Conservation (phyloP, 208 protist genomes). For the Acanthamoeba lenticulata region DNA sequence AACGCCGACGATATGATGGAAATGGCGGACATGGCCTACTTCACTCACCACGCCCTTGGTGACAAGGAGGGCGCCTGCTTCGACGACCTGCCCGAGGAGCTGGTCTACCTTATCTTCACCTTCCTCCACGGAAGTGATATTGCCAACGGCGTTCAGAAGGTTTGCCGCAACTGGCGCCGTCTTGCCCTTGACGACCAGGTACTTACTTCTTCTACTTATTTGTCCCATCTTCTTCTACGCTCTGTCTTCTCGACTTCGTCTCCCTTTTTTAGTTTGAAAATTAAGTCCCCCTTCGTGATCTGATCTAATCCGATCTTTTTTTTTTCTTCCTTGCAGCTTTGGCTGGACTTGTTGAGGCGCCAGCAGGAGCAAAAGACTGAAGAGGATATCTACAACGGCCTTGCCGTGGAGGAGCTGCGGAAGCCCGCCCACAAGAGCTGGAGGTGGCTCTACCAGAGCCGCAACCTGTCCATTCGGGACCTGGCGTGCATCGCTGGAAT, state of each 20-base stretch:
- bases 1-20: constrained; percentile 8
- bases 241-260: neutral
- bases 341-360: neutral
- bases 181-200: constrained; percentile 59
- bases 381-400: no score
- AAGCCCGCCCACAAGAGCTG: constrained; percentile 64
- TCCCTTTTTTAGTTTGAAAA: neutral
- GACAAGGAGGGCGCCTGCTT: neutral
- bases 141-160: constrained; percentile 43
- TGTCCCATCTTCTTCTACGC: neutral
- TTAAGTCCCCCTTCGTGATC: no score
- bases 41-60: neutral
- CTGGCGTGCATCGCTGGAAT: neutral
- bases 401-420: neutral
- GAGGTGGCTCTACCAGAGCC: constrained; percentile 62
- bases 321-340: no score
- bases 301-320: no score
- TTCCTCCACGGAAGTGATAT: constrained; percentile 63
- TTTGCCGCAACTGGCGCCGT: constrained; percentile 19
- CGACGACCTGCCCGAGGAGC: constrained; percentile 60
- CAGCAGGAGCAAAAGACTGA: neutral
- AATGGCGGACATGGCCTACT: constrained; percentile 22
- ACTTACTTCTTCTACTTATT: neutral
- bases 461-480: neutral
- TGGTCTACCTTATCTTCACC: constrained; percentile 56